Conservation (phyloP, 495 filamentous ascomycete species). For the Hypomontagnella monticulosa region DNA sequence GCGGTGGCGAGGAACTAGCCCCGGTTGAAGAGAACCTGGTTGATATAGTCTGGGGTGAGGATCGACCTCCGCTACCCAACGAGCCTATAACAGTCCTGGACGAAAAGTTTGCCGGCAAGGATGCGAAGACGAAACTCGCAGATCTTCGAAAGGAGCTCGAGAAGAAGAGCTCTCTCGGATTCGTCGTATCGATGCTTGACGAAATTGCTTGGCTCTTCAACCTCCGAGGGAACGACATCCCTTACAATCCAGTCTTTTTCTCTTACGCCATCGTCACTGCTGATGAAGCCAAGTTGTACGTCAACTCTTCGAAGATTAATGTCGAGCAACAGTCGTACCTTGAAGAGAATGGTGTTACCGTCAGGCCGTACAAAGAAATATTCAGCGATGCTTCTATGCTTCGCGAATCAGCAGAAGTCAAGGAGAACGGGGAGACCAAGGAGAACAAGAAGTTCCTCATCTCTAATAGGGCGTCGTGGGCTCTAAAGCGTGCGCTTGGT, state of each 20-base stretch:
- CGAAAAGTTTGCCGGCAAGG: slow-evolving; percentile 82
- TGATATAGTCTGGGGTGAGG: slow-evolving; percentile 83
- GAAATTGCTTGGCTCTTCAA: slow-evolving; percentile 99
- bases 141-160: slow-evolving; percentile 91
- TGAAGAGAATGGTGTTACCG: slow-evolving; percentile 68
- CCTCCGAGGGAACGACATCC: slow-evolving; percentile 93
- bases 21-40: slow-evolving; percentile 83
- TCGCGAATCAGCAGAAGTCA: slow-evolving; percentile 51
- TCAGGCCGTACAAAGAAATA: slow-evolving; percentile 87
- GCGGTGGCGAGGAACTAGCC: slow-evolving; percentile 78
- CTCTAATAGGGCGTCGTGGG: slow-evolving; percentile 94
- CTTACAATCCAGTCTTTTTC: slow-evolving; percentile 99
- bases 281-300: slow-evolving; percentile 81
- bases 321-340: slow-evolving; percentile 76
- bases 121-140: slow-evolving; percentile 81
- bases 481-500: slow-evolving; percentile 84
- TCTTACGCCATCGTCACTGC: slow-evolving; percentile 93
- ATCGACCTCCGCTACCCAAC: slow-evolving; percentile 76
- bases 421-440: slow-evolving; percentile 45
- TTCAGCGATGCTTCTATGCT: slow-evolving; percentile 79
- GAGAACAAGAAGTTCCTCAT: slow-evolving; percentile 79
- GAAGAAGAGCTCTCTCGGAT: slow-evolving; percentile 87
- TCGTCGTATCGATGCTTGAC: slow-evolving; percentile 95
- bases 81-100: slow-evolving; percentile 77
- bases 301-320: slow-evolving; percentile 80